A percentile compares a stretch with the other conserved stretches of the same genome.
Evolutionary conservation across 2,329 filamentous ascomycete species (phyloP).

Genomic region (Pochonia chlamydosporia): DNA sequence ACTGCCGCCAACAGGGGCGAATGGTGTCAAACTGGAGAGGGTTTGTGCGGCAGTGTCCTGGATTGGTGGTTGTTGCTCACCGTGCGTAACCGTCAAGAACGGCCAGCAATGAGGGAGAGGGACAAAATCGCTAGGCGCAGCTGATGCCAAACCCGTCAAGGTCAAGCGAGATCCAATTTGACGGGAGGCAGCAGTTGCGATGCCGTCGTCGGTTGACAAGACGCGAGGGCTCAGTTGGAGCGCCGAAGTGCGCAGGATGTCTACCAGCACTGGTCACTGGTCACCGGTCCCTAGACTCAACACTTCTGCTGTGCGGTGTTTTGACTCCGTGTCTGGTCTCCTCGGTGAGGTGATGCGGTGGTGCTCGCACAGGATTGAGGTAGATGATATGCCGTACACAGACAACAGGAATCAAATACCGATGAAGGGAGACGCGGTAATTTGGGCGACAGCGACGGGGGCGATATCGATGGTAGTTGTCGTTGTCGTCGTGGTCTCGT

Average conservation of each 20-base stretch:
- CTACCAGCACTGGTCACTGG: too few relatives aligned
- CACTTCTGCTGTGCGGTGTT: too few relatives aligned
- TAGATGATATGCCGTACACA: background rate
- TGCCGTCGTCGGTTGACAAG: background rate
- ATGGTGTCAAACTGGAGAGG: background rate
- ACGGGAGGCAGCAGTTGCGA: background rate
- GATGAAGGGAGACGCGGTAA: background rate
- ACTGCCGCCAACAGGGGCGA: background rate
- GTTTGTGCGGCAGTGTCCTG: background rate
- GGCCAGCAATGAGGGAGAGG: constrained; percentile 4
- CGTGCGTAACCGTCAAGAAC: constrained; percentile 3
- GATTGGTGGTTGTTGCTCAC: constrained; percentile 2
- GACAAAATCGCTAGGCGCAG: constrained; percentile 3
- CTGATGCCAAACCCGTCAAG: constrained; percentile 11
- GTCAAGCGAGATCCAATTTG: background rate
- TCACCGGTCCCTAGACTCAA: too few relatives aligned
- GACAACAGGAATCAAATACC: background rate
- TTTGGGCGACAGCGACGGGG: too few relatives aligned
- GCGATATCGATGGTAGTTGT: too few relatives aligned
- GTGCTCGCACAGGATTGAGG: background rate
- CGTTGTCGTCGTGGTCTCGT: too few relatives aligned
- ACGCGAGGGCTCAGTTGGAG: background rate
- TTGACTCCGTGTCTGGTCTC: too few relatives aligned
- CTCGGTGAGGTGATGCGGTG: background rate
- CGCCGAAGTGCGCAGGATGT: background rate